Evolutionary conservation across 768 basidiomycete species (phyloP), one percentile per base, ranked within the genome.

Genomic region (Amanita pallidorosea): DNA sequence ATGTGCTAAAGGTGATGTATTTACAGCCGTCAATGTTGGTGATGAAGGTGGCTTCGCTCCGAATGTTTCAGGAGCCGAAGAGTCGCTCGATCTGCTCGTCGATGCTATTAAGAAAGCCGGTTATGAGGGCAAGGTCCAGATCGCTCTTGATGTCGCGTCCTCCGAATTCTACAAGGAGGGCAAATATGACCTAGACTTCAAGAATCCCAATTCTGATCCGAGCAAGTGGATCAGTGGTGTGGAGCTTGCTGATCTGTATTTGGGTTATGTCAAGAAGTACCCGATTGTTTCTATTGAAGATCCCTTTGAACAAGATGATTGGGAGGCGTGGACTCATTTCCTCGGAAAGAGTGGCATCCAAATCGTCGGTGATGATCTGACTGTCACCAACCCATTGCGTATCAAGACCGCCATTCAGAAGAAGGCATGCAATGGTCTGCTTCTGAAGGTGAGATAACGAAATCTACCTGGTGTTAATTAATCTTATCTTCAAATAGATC

Each of bases 141-240:
- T 99, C 67, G 95, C 88, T 53, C 88, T 99, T 57, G 95, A 96
- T 62, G 94, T 96, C 57, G 96, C 96, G 51, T 96, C 94, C 2
- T 97, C 95, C 67, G 96, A 99, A 70, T 99, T 99, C 79, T 99
- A 91, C 85, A 98, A 96, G 82, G 93, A 97, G 5, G 95, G 94
- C 60, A 97, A 97, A 74, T 99, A 99, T 70, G 95, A 98, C 64
- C 72, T 98, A 55, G 93, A 97, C 76, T 93, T 92, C 80, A 93
- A 99, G 81, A 97, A 97, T 81, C 89, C 95, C 68, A 96, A 99
- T 76, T 96, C 94, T 47, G 95, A 99, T 73, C 80, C 88, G 40
- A 84, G 82, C 72, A 95, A 98, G 70, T 96, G 89, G 91, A 86
- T 97, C 70, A 74, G 88, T 34, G 96, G 95, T 57, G 71, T 75